These are phyloP conservation scores for Yarrowia sp. DNA, from an alignment of 805 yeast genomes.

Conservation along the genomic window DNA sequence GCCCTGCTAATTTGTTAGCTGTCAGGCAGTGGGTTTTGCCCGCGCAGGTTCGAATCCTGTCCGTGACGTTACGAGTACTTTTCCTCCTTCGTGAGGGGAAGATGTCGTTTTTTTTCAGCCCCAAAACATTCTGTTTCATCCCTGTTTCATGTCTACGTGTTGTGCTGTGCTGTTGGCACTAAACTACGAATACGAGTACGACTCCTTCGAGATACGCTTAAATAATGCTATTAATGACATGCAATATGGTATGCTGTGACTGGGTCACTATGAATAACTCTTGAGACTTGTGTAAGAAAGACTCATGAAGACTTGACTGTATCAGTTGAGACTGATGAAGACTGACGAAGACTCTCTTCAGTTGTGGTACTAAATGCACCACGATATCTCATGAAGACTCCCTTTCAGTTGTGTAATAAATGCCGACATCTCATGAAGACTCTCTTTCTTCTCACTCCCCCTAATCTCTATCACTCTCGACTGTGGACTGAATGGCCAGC, in stretches of 20 bases:
- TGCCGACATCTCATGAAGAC: no score
- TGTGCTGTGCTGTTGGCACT: not conserved
- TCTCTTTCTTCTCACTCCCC: not conserved
- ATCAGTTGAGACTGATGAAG: no score
- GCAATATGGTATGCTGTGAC: constrained; percentile 9
- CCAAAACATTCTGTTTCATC: no score
- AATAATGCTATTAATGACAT: constrained; percentile 34
- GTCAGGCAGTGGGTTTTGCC: constrained; percentile 82
- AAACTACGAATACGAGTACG: no score
- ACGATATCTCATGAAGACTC: no score
- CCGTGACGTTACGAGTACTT: constrained; percentile 80
- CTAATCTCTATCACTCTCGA: constrained; percentile 7
- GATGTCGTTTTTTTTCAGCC: not conserved
- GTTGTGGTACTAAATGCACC: no score
- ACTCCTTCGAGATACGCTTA: not conserved
- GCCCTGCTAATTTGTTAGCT: constrained; percentile 38
- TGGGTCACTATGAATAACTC: no score
- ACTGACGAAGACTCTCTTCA: no score
- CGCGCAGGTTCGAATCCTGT: constrained; percentile 99
- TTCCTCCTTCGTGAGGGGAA: not conserved
- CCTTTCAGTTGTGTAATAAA: no score
- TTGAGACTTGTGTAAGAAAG: no score
- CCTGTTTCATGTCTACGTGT: not conserved
- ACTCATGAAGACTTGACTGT: no score
- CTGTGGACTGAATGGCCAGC: constrained; percentile 7